Evolutionary conservation across 2,329 filamentous ascomycete species (phyloP), one percentile per base, ranked within the genome.

Genomic region (Bipolaris zeicola): DNA sequence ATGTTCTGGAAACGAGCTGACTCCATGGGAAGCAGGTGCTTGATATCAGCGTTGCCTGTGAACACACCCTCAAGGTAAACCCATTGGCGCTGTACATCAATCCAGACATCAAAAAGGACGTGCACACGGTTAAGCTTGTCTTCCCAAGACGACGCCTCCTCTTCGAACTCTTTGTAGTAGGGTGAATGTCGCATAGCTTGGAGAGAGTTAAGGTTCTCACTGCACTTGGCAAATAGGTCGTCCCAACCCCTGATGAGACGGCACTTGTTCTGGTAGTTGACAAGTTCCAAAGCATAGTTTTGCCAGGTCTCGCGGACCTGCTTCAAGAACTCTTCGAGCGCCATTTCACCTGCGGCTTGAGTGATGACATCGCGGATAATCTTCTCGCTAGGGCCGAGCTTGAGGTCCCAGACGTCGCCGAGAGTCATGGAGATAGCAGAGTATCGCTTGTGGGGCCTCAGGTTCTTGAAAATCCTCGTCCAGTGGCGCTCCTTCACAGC

Each of bases 21-120:
- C 75, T 99, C 95, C 61, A 96, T 93, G 4, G 96, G 96, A 20
- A 99, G 85, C 49, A 99, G 82, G 75, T 98, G 94, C 79, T 98
- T 99, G 82, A 99, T 99, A 72, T 99, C 95, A 37, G 92, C 94
- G 72, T 99, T 99, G 57, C 95, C 95, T 1, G 94, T 97, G 74
- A 99, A 99, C 33, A 99, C 95, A 64, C 95, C 95, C 78, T 99
- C 96, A 5, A 99, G 86, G 75, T 99, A 99, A 6, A 99, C 95
- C 95, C 95, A 99, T 79, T 99, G 95, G 60, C 96, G 89, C 77
- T 99, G 95, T n/a, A 99, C 96, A 78, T 99, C 96, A 68, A 99
- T 99, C 96, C 96, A 99, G 14, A 99, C 93, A 75, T 99, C 95
- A 71, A 99, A 99, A 8, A 99, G 84, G 14, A 99, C 92, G 73